phyloP scores from a whole-genome alignment of 495 filamentous ascomycete species.

The Aspergillus haitiensis region DNA sequence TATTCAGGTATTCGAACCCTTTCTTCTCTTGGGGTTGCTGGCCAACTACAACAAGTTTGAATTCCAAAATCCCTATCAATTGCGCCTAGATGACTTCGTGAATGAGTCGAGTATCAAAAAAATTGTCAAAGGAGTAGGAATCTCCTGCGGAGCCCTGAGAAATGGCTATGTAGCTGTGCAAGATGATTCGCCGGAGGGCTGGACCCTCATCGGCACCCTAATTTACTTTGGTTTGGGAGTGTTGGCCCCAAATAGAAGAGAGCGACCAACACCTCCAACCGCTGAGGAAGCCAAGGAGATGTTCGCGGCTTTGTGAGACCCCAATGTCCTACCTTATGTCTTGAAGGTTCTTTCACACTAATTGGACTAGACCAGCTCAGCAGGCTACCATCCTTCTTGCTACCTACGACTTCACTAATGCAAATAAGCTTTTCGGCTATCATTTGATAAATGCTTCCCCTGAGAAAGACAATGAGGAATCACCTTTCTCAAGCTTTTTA shows the following conservation, averaged over 20 bases:
- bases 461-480: slow-evolving; percentile 65
- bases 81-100: slow-evolving; percentile 95
- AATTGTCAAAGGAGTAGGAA: slow-evolving; percentile 72
- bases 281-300: slow-evolving; percentile 74
- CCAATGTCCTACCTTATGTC: neutral
- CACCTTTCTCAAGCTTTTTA: slow-evolving; percentile 78
- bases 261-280: slow-evolving; percentile 51
- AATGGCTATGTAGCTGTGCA: slow-evolving; percentile 83
- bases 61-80: slow-evolving; percentile 93
- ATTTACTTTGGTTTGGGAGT: slow-evolving; percentile 81
- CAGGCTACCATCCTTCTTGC: slow-evolving; percentile 77
- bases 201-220: slow-evolving; percentile 77
- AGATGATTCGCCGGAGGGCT: slow-evolving; percentile 89
- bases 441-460: slow-evolving; percentile 66
- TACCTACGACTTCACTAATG: slow-evolving; percentile 89
- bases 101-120: slow-evolving; percentile 85
- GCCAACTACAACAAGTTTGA: slow-evolving; percentile 99
- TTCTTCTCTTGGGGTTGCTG: slow-evolving; percentile 81
- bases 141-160: slow-evolving; percentile 63
- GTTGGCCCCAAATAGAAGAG: slow-evolving; percentile 66
- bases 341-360: slow-evolving; percentile 26
- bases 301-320: slow-evolving; percentile 64
- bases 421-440: slow-evolving; percentile 93
- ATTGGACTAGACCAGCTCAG: slow-evolving; percentile 62
- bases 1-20: slow-evolving; percentile 66